A percentile compares a stretch with the other conserved stretches of the same genome.
Conservation (phyloP, 495 filamentous ascomycete species). For the Aspergillus steynii region DNA sequence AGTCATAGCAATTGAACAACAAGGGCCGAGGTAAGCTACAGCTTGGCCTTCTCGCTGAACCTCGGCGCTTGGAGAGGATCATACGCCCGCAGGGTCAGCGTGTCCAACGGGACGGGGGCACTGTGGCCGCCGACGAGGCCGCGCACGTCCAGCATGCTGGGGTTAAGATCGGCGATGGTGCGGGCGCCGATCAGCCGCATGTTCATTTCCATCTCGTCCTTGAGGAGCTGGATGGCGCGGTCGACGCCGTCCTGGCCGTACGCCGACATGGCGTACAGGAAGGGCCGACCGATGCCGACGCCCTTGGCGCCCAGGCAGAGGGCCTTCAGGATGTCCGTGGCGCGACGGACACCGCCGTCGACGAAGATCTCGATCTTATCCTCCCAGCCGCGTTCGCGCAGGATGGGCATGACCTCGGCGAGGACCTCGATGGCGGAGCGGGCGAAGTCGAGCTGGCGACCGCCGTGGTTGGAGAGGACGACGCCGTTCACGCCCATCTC, state of each 20-base stretch:
- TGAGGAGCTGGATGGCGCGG: conserved; percentile 89
- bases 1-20: no score
- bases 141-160: conserved; percentile 74
- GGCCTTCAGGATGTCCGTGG: conserved; percentile 95
- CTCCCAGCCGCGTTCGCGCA: conserved; percentile 79
- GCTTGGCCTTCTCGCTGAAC: conserved; percentile 60
- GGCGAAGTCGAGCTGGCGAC: conserved; percentile 93
- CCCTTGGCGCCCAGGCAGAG: conserved; percentile 90
- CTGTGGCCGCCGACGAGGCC: conserved; percentile 68
- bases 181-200: conserved; percentile 89
- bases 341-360: conserved; percentile 86
- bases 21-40: conserved; percentile 26
- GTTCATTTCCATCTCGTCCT: conserved; percentile 99
- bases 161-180: conserved; percentile 72
- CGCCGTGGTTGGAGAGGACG: conserved; percentile 95
- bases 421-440: conserved; percentile 90
- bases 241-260: conserved; percentile 89
- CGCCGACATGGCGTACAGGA: conserved; percentile 93
- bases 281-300: conserved; percentile 91
- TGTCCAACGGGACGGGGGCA: conserved; percentile 67
- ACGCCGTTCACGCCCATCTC: conserved; percentile 86
- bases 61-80: conserved; percentile 64
- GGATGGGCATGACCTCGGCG: conserved; percentile 93
- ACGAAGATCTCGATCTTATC: conserved; percentile 86
- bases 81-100: conserved; percentile 60